Evolutionary conservation across 164 flowering plant species (phyloP).

Genomic region (Houttuynia cordata): DNA sequence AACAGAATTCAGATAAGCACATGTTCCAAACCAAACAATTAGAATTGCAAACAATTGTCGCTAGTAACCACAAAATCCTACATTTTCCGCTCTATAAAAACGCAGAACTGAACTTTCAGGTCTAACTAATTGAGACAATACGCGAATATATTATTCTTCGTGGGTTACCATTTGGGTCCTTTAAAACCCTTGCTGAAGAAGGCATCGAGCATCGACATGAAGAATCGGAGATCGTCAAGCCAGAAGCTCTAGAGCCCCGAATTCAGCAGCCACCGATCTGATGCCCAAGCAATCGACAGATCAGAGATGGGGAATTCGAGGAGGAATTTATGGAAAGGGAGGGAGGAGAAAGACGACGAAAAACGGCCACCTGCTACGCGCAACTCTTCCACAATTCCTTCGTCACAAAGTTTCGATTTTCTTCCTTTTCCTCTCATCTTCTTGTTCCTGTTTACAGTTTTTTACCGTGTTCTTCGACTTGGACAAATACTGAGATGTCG

Average conservation of each 20-base stretch:
- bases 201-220: constrained; percentile 78
- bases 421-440: not conserved
- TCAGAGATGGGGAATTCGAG: not conserved
- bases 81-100: not conserved
- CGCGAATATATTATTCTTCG: no score
- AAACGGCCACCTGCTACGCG: not conserved
- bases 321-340: constrained; percentile 1
- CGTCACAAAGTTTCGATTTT: not conserved
- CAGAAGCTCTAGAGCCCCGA: no score
- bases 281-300: not conserved
- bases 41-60: not conserved
- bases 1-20: not conserved
- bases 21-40: not conserved
- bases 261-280: no score
- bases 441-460: not conserved
- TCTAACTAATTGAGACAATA: not conserved
- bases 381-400: not conserved
- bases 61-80: no score
- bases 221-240: no score
- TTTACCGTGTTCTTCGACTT: no score
- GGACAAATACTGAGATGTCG: no score
- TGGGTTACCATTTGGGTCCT: constrained; percentile 74
- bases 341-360: constrained; percentile 1
- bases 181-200: constrained; percentile 79
- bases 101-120: not conserved